These are phyloP conservation scores for Pichia sp. DNA, from an alignment of 1,139 yeast genomes.

Conservation along the genomic window DNA sequence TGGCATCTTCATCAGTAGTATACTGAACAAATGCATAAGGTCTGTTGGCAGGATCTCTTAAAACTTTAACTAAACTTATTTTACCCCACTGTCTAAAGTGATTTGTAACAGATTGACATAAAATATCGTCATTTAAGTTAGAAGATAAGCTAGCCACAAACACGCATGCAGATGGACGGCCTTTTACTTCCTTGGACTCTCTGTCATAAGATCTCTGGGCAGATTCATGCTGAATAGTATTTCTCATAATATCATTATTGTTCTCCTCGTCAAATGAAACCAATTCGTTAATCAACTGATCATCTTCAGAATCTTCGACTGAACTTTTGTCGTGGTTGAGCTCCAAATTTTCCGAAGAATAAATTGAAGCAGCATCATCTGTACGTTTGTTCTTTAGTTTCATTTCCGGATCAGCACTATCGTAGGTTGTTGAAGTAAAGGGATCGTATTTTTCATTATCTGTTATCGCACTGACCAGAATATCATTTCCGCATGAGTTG, in stretches of 20 bases:
- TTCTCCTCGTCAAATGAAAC: background rate
- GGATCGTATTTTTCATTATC: background rate
- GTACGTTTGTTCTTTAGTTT: no score
- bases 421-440: background rate
- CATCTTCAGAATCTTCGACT: constrained; percentile 4
- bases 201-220: constrained; percentile 5
- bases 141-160: constrained; percentile 80
- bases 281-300: constrained; percentile 3
- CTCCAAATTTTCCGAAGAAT: background rate
- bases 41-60: constrained; percentile 72
- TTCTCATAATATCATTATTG: background rate
- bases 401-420: background rate
- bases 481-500: background rate
- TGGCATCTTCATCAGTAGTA: constrained; percentile 61
- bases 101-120: constrained; percentile 57
- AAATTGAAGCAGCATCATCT: background rate
- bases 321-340: background rate
- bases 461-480: no score
- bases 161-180: constrained; percentile 76
- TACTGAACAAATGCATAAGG: constrained; percentile 96
- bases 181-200: constrained; percentile 17
- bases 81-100: constrained; percentile 62
- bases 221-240: background rate
- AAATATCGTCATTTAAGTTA: constrained; percentile 55
- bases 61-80: constrained; percentile 69